Evolutionary conservation across 371 early-diverging fungal genomes (phyloP).

Genomic region (Apophysomyces variabilis): DNA sequence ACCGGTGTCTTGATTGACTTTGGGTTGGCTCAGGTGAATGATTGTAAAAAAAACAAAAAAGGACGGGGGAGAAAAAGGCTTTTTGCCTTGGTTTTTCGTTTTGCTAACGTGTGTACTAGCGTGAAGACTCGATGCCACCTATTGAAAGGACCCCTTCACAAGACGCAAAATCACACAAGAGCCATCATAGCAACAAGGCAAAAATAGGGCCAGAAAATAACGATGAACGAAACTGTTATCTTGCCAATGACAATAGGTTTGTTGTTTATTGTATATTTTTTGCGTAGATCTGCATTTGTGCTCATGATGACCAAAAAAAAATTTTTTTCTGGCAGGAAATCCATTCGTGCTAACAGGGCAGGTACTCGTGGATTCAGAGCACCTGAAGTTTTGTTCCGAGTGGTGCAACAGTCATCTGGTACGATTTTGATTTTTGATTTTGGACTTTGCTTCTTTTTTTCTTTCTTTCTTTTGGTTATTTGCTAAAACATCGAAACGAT

Average conservation of each 20-base stretch:
- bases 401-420: constrained; percentile 84
- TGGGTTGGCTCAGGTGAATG: constrained; percentile 90
- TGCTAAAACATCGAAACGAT: neutral
- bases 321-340: constrained; percentile 50
- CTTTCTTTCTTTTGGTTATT: too few species aligned
- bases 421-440: neutral
- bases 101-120: neutral
- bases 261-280: constrained; percentile 20
- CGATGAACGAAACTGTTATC: constrained; percentile 23
- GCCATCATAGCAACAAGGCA: neutral
- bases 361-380: constrained; percentile 99
- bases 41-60: neutral
- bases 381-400: constrained; percentile 95
- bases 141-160: neutral
- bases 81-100: too few species aligned
- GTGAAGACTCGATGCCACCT: constrained; percentile 8
- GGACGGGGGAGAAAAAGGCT: too few species aligned
- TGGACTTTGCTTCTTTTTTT: too few species aligned
- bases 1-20: constrained; percentile 96
- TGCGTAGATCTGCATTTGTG: constrained; percentile 4
- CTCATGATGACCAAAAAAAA: neutral
- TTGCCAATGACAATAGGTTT: constrained; percentile 52
- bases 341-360: constrained; percentile 89
- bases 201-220: neutral
- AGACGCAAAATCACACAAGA: neutral